A percentile compares a stretch with the other conserved stretches of the same genome.
Evolutionary conservation across 2,329 filamentous ascomycete species (phyloP).

Genomic region (Nigrospora oryzae): DNA sequence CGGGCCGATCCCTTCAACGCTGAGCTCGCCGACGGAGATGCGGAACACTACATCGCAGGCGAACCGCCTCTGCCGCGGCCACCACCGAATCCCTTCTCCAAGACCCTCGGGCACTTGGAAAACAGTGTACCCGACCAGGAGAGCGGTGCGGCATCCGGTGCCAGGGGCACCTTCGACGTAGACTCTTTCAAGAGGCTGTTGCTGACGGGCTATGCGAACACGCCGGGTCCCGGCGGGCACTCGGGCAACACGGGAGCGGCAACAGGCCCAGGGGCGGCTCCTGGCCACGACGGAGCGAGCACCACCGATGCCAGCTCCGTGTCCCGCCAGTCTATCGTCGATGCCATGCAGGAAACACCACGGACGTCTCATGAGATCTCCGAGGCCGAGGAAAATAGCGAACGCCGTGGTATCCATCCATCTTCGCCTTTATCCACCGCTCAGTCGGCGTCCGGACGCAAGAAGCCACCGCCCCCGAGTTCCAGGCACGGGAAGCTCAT

Average conservation of each 20-base stretch:
- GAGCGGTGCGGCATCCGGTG: conserved; percentile 21
- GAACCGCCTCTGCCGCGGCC: conserved; percentile 15
- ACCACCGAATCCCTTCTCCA: conserved; percentile 48
- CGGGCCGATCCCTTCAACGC: conserved; percentile 14
- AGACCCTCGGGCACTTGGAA: conserved; percentile 44
- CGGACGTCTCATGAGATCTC: conserved; percentile 51
- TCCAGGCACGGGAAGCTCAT: conserved; percentile 74
- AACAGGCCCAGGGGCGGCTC: background rate
- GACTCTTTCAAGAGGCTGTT: conserved; percentile 70
- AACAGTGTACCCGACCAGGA: conserved; percentile 19
- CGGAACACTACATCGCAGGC: conserved; percentile 4
- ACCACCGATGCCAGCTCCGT: conserved; percentile 50
- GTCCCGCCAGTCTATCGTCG: conserved; percentile 51
- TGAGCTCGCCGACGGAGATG: conserved; percentile 7
- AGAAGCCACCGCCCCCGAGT: conserved; percentile 62
- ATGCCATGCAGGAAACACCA: conserved; percentile 40
- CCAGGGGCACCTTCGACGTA: conserved; percentile 56
- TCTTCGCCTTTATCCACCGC: conserved; percentile 13
- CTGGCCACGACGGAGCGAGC: conserved; percentile 33
- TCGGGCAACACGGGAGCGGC: conserved; percentile 12
- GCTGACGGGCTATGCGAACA: conserved; percentile 58
- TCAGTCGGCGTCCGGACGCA: conserved; percentile 18
- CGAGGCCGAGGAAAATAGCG: conserved; percentile 38
- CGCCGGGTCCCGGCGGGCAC: conserved; percentile 17
- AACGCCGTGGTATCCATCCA: conserved; percentile 26